Evolutionary conservation across 257 asterid genomes (phyloP), one percentile per base, ranked within the genome.

Genomic region (Schizonepeta tenuifolia): DNA sequence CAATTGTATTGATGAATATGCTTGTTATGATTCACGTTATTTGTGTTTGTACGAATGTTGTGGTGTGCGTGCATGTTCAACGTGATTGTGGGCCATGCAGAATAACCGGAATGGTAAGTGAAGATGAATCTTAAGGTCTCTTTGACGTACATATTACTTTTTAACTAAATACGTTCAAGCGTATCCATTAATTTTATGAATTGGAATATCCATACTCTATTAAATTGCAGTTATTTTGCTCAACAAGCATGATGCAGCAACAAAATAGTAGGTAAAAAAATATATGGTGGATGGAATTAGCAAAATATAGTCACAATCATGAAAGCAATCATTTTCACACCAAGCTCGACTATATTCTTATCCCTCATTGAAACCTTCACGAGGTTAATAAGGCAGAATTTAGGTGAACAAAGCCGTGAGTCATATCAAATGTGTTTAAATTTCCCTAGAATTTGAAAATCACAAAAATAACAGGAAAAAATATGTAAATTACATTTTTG

Each of bases 231-330:
- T 60, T 35, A 60, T 17, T 18, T 60, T 35, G 47, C 47, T 33
- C 47, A 36, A 60, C 49, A 60, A 35, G 49, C 67, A 60, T 60
- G 67, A 60, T n/a, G 46, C 49, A 60, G 35, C 44, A 28, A 59
- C 26, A 60, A 35, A 9, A 35, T 35, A 15, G 46, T 60, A 60
- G 47, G 67, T 60, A 59, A n/a, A 59, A n/a, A 60, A 33, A 36
- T 60, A 6, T 28, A 58, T 6, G 46, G 49, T 60, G 49, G 18
- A 60, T 60, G 28, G 28, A 60, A 60, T n/a, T 35, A 33, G 20
- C 5, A 56, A 56, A 5, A 56, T 31, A 26, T 28, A 43, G n/a
- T n/a, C n/a, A 28, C 64, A 6, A 13, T 58, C 43, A 58, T 58
- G 41, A 58, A 14, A 58, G 43, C 41, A 58, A 58, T 28, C 21